Conservation (phyloP, 2,329 filamentous ascomycete species). For the Xylaria sp. region DNA sequence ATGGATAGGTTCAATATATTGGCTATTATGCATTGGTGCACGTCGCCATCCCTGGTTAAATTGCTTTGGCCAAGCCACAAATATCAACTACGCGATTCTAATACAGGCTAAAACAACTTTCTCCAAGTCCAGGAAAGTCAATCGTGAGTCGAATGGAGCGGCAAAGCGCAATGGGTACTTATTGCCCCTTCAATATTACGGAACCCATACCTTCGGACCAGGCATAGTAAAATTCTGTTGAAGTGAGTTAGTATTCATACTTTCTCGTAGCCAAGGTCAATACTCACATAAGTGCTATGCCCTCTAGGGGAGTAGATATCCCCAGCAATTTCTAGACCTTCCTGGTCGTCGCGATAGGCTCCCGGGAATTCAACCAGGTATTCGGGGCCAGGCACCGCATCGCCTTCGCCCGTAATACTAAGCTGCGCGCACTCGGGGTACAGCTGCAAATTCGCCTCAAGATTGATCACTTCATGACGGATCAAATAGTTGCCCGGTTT, state of each 20-base stretch:
- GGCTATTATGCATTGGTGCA: no score
- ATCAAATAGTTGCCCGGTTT: neutral
- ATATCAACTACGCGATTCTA: no score
- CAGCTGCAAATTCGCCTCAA: neutral
- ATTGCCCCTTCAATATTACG: no score
- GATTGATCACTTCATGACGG: neutral
- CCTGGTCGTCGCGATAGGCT: neutral
- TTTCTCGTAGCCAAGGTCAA: neutral
- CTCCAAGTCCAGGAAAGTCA: no score
- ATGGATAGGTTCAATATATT: no score
- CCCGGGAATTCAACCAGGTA: neutral
- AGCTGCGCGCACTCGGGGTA: neutral
- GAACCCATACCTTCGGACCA: neutral
- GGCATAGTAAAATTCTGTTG: neutral
- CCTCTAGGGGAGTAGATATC: neutral
- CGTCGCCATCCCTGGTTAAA: no score
- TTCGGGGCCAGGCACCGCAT: neutral
- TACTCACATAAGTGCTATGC: neutral
- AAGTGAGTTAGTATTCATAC: neutral
- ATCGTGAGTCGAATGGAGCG: no score
- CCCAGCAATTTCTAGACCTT: neutral
- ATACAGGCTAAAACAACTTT: no score
- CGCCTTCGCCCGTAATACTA: neutral
- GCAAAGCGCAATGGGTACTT: no score
- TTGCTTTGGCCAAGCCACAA: no score